Evolutionary conservation across 805 yeast species (phyloP), one percentile per base, ranked within the genome.

Genomic region (Nakazawaea laoshanensis): DNA sequence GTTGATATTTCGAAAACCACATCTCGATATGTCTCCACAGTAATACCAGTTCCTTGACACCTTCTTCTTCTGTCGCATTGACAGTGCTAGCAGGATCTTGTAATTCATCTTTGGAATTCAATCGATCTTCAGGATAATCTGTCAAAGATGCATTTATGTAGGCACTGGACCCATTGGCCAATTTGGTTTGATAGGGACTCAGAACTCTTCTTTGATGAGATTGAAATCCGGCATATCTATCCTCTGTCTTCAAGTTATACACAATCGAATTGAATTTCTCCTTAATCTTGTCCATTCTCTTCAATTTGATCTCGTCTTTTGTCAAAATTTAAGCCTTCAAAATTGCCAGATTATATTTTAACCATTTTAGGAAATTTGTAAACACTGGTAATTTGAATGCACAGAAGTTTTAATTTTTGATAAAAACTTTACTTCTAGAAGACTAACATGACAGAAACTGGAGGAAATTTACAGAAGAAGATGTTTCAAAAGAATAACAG

Each of bases 11-110:
- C 70, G 28, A 65, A 5, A 83, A 61, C 94, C 92, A 85, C 23
- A 70, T 62, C 43, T 78, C 82, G 40, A 86, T 80, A 46, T 83
- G 87, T 44, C 80, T 66, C 94, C 95, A 85, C 3, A 95, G 83
- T 18, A 75, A 67, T 23, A 79, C 64, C 1, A 71, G 65, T 41
- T 85, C 89, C 36, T 84, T 76, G n/a, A 76, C 76, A 23, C 92
- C 89, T 28, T 34, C 39, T 3, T 24, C 32, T 19, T 30, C 19
- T 15, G 29, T 27, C 26, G 28, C 10, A 11, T 28, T 35, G 15
- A 72, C 80, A 12, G 47, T 48, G 37, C 43, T 42, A 40, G 63
- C 41, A 35, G 55, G 32, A 55, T 46, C 32, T 5, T 53, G 58
- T 40, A 52, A 47, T 17, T 51, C 53, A 10, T 48, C 49, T 13